phyloP scores from a whole-genome alignment of 1,284 basidiomycete species.

The Sphaerobolus stellatus region DNA sequence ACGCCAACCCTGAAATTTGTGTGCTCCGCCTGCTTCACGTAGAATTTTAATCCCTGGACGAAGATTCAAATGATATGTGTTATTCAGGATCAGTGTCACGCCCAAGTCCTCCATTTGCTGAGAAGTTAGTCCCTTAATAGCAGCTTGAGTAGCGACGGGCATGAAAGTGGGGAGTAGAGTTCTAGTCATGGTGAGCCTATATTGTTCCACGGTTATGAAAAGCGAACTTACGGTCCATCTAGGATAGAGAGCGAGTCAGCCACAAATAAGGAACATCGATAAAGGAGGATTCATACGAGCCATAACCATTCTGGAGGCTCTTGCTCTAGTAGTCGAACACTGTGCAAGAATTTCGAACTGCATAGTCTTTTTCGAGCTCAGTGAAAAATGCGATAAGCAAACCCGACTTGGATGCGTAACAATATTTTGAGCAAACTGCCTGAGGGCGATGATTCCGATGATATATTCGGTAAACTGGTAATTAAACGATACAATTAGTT shows the following conservation, averaged over 20 bases:
- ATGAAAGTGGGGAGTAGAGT: constrained; percentile 86
- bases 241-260: not conserved
- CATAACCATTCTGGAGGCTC: constrained; percentile 70
- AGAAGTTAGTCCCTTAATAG: constrained; percentile 82
- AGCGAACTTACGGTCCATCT: constrained; percentile 31
- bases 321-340: constrained; percentile 74
- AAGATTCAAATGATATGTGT: constrained; percentile 82
- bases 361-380: too few species aligned
- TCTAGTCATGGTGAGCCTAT: constrained; percentile 38
- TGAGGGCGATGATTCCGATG: too few species aligned
- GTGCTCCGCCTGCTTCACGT: constrained; percentile 72
- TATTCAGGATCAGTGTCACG: constrained; percentile 77
- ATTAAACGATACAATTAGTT: not conserved
- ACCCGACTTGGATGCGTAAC: too few species aligned
- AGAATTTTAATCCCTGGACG: constrained; percentile 74
- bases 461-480: not conserved
- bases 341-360: constrained; percentile 76
- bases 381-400: too few species aligned
- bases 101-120: constrained; percentile 80
- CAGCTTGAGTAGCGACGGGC: constrained; percentile 87
- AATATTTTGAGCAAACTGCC: too few species aligned
- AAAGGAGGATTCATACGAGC: constrained; percentile 23
- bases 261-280: not conserved
- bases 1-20: constrained; percentile 82
- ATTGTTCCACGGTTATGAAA: constrained; percentile 43